A percentile compares a stretch with the other conserved stretches of the same genome.
Conservation (phyloP, 176 grass and related monocot genomes). For the Rhynchospora pubera region DNA sequence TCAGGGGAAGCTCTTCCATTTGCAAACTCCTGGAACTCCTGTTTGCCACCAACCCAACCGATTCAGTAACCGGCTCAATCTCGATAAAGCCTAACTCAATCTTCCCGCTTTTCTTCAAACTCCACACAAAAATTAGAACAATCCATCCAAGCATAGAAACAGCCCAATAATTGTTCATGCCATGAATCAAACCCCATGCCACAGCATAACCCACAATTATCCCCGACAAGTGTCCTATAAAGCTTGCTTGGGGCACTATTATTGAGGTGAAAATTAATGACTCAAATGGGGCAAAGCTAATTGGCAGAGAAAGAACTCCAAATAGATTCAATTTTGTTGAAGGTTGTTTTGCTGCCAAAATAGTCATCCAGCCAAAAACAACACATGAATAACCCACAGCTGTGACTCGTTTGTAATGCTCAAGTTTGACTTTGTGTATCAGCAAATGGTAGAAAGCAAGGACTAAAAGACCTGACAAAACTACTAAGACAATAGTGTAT, state of each 20-base stretch:
- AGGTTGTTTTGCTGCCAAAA: constrained; percentile 82
- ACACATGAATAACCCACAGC: constrained; percentile 95
- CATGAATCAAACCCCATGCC: constrained; percentile 88
- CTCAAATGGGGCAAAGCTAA: constrained; percentile 94
- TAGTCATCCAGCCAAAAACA: constrained; percentile 99
- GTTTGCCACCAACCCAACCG: constrained; percentile 46
- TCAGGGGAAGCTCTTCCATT: constrained; percentile 42
- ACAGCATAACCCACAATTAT: constrained; percentile 86
- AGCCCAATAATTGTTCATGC: constrained; percentile 98
- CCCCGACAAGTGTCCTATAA: constrained; percentile 79
- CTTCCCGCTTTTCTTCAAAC: constrained; percentile 70
- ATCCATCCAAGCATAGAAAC: constrained; percentile 83
- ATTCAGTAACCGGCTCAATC: constrained; percentile 60
- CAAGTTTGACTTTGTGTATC: constrained; percentile 89
- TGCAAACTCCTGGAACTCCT: constrained; percentile 47
- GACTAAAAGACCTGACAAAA: constrained; percentile 70
- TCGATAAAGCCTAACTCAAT: constrained; percentile 69
- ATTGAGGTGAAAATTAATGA: constrained; percentile 94
- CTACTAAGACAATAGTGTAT: constrained; percentile 70
- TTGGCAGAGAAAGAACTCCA: constrained; percentile 79
- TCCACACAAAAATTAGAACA: constrained; percentile 61
- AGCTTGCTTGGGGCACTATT: constrained; percentile 95
- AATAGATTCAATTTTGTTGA: constrained; percentile 81
- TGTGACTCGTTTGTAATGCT: constrained; percentile 73
- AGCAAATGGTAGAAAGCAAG: constrained; percentile 67